Evolutionary conservation across 1,284 basidiomycete genomes (phyloP).

Genomic region (Prillingera fragicola): DNA sequence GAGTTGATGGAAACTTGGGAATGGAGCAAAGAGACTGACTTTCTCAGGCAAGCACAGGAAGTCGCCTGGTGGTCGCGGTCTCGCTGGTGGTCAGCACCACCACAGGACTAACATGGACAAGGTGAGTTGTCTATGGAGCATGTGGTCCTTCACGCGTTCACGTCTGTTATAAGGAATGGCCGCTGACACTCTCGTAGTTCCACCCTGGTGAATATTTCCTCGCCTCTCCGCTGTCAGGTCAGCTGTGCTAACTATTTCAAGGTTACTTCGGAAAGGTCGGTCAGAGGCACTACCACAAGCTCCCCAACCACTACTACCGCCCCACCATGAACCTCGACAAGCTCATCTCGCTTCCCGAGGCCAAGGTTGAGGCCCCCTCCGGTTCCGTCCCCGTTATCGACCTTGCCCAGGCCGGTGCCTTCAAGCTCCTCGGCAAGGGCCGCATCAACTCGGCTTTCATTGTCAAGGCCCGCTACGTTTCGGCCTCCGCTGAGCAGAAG

Average conservation of each 20-base stretch:
- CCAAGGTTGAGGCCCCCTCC: constrained; percentile 46
- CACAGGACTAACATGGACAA: constrained; percentile 67
- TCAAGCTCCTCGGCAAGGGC: constrained; percentile 63
- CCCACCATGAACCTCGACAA: constrained; percentile 98
- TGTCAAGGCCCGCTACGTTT: constrained; percentile 92
- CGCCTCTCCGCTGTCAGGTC: too few relatives aligned
- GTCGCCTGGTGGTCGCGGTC: constrained; percentile 99
- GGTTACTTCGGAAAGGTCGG: constrained; percentile 99
- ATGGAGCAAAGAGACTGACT: too few relatives aligned
- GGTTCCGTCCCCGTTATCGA: constrained; percentile 83
- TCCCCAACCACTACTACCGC: constrained; percentile 82
- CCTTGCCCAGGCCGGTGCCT: constrained; percentile 76
- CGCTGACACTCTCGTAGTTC: constrained; percentile 52
- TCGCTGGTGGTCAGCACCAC: constrained; percentile 99
- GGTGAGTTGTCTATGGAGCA: constrained; percentile 29
- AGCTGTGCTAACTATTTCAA: too few relatives aligned
- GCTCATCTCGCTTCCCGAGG: constrained; percentile 49
- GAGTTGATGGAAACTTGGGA: neutral
- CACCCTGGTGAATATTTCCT: constrained; percentile 61
- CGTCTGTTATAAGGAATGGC: neutral
- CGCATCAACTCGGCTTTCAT: constrained; percentile 65
- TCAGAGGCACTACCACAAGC: constrained; percentile 98
- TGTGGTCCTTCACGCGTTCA: too few relatives aligned
- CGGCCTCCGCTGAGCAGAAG: constrained; percentile 71
- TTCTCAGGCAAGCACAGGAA: constrained; percentile 99